These are phyloP conservation scores for Sporisorium reilianum DNA, from an alignment of 1,284 basidiomycete genomes.

Conservation along the genomic window DNA sequence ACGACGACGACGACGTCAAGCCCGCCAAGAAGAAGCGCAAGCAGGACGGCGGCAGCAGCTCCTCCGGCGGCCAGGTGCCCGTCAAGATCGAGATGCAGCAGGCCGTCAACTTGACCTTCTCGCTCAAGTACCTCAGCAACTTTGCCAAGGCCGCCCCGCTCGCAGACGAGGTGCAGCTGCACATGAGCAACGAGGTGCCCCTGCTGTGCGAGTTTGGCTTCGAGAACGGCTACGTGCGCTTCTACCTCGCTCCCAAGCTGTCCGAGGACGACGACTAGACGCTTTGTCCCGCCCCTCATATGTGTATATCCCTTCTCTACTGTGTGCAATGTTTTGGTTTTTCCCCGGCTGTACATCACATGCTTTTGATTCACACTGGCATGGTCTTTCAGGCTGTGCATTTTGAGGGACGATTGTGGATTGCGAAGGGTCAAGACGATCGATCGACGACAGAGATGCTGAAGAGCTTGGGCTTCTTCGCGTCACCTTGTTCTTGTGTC, in stretches of 20 bases:
- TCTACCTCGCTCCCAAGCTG: slow-evolving; percentile 68
- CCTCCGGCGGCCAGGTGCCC: slow-evolving; percentile 69
- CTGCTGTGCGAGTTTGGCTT: slow-evolving; percentile 83
- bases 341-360: background rate
- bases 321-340: background rate
- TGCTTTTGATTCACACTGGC: background rate
- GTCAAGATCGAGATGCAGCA: slow-evolving; percentile 71
- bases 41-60: slow-evolving; percentile 30
- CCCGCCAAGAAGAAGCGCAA: slow-evolving; percentile 62
- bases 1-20: slow-evolving; percentile 63
- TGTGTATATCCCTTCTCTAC: background rate
- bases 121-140: slow-evolving; percentile 95
- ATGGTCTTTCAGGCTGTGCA: background rate
- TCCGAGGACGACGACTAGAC: slow-evolving; percentile 61
- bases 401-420: background rate
- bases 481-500: background rate
- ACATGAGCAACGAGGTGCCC: slow-evolving; percentile 65
- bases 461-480: slow-evolving; percentile 28
- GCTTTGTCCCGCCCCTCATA: background rate
- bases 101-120: slow-evolving; percentile 93
- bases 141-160: slow-evolving; percentile 92
- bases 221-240: slow-evolving; percentile 75
- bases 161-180: slow-evolving; percentile 75
- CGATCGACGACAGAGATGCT: slow-evolving; percentile 41
- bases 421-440: background rate